These are phyloP conservation scores for Trichoderma polysporum DNA, from an alignment of 2,329 filamentous ascomycete species.

Conservation along the genomic window DNA sequence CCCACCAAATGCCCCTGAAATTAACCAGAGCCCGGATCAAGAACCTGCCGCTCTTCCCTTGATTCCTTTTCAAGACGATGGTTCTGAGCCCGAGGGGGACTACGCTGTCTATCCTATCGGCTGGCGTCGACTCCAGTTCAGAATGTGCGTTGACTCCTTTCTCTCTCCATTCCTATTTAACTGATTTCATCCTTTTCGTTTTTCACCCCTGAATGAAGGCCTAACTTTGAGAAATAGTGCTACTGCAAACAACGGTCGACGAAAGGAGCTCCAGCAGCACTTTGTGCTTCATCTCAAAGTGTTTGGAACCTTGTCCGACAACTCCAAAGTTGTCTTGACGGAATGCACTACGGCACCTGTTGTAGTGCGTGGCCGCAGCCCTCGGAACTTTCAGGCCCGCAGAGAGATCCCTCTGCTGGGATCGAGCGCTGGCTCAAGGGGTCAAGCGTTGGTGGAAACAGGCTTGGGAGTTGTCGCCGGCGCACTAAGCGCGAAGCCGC, in stretches of 20 bases:
- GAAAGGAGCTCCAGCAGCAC: slow-evolving; percentile 94
- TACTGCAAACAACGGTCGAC: slow-evolving; percentile 91
- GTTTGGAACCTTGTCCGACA: slow-evolving; percentile 77
- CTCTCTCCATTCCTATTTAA: not conserved
- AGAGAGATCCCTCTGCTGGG: slow-evolving; percentile 89
- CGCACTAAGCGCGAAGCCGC: slow-evolving; percentile 53
- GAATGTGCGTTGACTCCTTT: slow-evolving; percentile 57
- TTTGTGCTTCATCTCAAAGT: slow-evolving; percentile 89
- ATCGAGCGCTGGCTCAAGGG: slow-evolving; percentile 71
- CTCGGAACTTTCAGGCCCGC: slow-evolving; percentile 88
- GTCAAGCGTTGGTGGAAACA: slow-evolving; percentile 69
- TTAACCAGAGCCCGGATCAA: slow-evolving; percentile 67
- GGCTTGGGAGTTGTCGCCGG: slow-evolving; percentile 61
- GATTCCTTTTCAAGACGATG: slow-evolving; percentile 63
- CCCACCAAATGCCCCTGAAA: slow-evolving; percentile 71
- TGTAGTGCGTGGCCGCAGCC: slow-evolving; percentile 89
- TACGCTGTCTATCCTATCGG: slow-evolving; percentile 89
- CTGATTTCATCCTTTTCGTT: not conserved
- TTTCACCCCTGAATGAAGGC: no score
- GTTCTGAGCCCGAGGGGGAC: slow-evolving; percentile 65
- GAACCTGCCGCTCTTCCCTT: slow-evolving; percentile 82
- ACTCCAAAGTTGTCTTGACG: slow-evolving; percentile 76
- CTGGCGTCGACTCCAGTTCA: slow-evolving; percentile 90
- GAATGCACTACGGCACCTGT: slow-evolving; percentile 88
- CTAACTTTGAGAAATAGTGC: slow-evolving; percentile 52